Base-by-base conservation (phyloP, 2,329 filamentous ascomycete species). In the Aspergillus uvarum region DNA sequence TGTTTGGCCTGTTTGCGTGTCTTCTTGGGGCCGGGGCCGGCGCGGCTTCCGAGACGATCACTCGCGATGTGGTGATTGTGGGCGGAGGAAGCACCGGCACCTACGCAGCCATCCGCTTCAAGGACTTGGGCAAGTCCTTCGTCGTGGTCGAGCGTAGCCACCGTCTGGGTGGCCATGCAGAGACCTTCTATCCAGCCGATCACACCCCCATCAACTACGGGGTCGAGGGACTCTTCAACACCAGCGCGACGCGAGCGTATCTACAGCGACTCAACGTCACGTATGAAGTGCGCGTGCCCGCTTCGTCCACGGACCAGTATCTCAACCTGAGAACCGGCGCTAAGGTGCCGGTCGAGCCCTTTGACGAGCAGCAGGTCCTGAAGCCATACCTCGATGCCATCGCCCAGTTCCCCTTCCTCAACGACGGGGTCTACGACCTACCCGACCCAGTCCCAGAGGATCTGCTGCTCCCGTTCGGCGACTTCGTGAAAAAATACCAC, bases 51-150 rank as follows among this genome's bases (percentile, higher is more conserved):
- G 38, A 19, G n/a, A 19, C 38, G 3, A 44, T 8, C 38, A 44
- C 32, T 44, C 38, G 16, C 38, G 67, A 70, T 54, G 61, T 70
- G 38, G 64, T 59, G 14, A 50, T 70, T n/a, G 61, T 70, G 31
- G 68, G 68, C 16, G 67, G 67, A 21, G 68, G 68, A 35, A 65
- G 64, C 22, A 63, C 65, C 4, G 68, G 68, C 51, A 64, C 67
- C 21, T 69, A 70, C 50, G 67, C 68, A 6, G 68, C 67, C 19
- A 65, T 69, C 14, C 66, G 63, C 16, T 32, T 70, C n/a, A 62
- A 64, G 16, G 68, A 68, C 61, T 59, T 63, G 29, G 48, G 62
- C 6, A 65, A 67, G 35, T 68, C 63, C 26, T 61, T 69, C 44
- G 64, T 59, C 3, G 54, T 70, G 11, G 62, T 70, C 48, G 67